Evolutionary conservation across 805 yeast genomes (phyloP), one percentile per base, ranked within the genome.

Genomic region (Wickerhamiella hasegawae): DNA sequence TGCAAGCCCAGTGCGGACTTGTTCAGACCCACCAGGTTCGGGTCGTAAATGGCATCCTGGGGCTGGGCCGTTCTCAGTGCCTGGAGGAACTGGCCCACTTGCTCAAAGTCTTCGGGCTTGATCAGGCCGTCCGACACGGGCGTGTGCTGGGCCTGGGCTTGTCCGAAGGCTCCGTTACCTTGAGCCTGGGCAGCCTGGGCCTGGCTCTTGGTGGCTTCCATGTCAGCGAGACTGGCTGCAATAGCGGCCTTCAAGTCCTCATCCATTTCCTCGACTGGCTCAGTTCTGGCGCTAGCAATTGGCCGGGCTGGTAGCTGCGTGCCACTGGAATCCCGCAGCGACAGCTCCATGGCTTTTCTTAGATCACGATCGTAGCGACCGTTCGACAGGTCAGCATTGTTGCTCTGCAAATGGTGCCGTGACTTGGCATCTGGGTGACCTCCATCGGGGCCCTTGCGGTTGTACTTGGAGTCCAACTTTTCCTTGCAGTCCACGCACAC

Each of bases 161-260:
- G 28, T n/a, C n/a, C n/a, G n/a, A n/a, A n/a, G 25, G 25, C 25
- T 22, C 12, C 12, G 25, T 9, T 22, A 12, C 25, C 25, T 8
- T 26, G 16, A 6, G 8, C 15, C 16, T 15, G 31, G 18, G 18
- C 31, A 9, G 33, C 16, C 14, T 23, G 29, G 11, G 14, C 24
- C n/a, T 14, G 29, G 14, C 20, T 21, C 24, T 32, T 30, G 22
- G 22, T 14, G 3, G 32, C 19, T 17, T 45, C 70, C 51, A 78
- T 65, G 39, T 85, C 96, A 35, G 66, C 66, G 41, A 90, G 63
- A 54, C 94, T 82, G 1, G 94, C 94, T 12, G 79, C 94, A 39
- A 90, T 87, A 0, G 97, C 98, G 1, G 90, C 93, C 52, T 74
- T 80, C 73, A 87, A 69, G 25, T 83, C 94, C 26, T 77, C 87